Percentiles rank a stretch among this genome's conserved stretches.
phyloP scores from a whole-genome alignment of 2,329 filamentous ascomycete species.

The Byssochlamys sp. region DNA sequence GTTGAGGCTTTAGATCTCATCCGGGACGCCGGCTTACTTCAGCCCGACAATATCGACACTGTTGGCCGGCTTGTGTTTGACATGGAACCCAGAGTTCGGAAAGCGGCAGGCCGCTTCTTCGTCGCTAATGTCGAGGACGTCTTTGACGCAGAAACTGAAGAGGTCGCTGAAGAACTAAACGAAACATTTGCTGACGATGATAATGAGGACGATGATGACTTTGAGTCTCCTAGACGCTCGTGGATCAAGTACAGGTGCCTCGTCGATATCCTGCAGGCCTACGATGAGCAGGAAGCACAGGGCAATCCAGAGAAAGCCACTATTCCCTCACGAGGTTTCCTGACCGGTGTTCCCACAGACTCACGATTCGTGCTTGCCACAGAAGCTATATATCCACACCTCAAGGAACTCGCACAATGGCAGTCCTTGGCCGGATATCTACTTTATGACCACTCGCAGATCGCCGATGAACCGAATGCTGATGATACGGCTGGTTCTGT shows the following conservation, averaged over 20 bases:
- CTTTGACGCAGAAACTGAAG: conserved; percentile 69
- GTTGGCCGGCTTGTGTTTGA: conserved; percentile 86
- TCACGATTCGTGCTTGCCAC: conserved; percentile 79
- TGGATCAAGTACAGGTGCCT: conserved; percentile 92
- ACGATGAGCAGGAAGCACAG: conserved; percentile 56
- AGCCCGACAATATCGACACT: conserved; percentile 81
- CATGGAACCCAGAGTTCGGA: conserved; percentile 70
- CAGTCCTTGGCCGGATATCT: conserved; percentile 81
- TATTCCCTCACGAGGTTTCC: conserved; percentile 17
- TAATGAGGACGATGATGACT: conserved; percentile 56
- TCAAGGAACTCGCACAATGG: conserved; percentile 76
- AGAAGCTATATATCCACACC: conserved; percentile 72
- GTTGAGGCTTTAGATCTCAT: conserved; percentile 75
- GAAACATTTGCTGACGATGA: conserved; percentile 69
- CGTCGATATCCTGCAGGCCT: conserved; percentile 70
- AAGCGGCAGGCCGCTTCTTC: conserved; percentile 84
- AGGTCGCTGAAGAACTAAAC: conserved; percentile 69
- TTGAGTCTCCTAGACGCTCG: conserved; percentile 62
- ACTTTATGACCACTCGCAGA: conserved; percentile 75
- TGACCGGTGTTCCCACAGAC: conserved; percentile 59
- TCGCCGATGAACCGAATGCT: conserved; percentile 43
- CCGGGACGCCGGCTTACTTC: conserved; percentile 73
- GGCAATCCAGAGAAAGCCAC: conserved; percentile 15
- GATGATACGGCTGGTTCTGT: conserved; percentile 55
- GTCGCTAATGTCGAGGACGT: conserved; percentile 74